phyloP scores from a whole-genome alignment of 1,284 basidiomycete genomes.

The Leccinum colubrinum region DNA sequence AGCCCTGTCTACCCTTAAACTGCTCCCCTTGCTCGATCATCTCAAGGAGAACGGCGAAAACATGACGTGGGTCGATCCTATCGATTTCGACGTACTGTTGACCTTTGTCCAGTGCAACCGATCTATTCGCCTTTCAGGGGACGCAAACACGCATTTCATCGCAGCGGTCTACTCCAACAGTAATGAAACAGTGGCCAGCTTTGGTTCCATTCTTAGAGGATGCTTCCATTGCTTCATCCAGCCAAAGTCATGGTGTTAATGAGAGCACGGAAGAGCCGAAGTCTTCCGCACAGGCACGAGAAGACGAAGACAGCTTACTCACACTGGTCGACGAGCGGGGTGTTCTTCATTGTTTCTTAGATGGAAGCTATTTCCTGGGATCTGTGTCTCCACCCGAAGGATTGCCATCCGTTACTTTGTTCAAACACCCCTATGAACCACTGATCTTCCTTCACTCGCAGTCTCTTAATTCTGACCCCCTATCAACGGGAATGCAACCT shows the following conservation, averaged over 20 bases:
- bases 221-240: conserved; percentile 55
- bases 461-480: conserved; percentile 22
- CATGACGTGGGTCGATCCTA: conserved; percentile 47
- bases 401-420: conserved; percentile 40
- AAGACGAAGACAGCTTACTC: conserved; percentile 62
- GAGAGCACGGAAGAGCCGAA: conserved; percentile 19
- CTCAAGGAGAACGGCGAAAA: conserved; percentile 62
- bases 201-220: conserved; percentile 51
- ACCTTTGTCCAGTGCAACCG: conserved; percentile 52
- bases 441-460: conserved; percentile 49
- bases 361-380: conserved; percentile 81
- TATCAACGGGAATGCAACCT: conserved; percentile 44
- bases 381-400: conserved; percentile 40
- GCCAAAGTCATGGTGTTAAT: conserved; percentile 32
- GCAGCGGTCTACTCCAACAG: conserved; percentile 47
- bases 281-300: conserved; percentile 17
- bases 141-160: conserved; percentile 47
- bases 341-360: conserved; percentile 62
- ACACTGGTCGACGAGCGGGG: conserved; percentile 58
- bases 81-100: conserved; percentile 5
- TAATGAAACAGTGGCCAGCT: conserved; percentile 67
- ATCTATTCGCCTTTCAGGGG: conserved; percentile 76
- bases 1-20: conserved; percentile 65
- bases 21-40: conserved; percentile 67
- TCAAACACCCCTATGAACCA: conserved; percentile 47